These are phyloP conservation scores for Buxus sempervirens DNA, from an alignment of 164 flowering plant genomes.

Conservation along the genomic window DNA sequence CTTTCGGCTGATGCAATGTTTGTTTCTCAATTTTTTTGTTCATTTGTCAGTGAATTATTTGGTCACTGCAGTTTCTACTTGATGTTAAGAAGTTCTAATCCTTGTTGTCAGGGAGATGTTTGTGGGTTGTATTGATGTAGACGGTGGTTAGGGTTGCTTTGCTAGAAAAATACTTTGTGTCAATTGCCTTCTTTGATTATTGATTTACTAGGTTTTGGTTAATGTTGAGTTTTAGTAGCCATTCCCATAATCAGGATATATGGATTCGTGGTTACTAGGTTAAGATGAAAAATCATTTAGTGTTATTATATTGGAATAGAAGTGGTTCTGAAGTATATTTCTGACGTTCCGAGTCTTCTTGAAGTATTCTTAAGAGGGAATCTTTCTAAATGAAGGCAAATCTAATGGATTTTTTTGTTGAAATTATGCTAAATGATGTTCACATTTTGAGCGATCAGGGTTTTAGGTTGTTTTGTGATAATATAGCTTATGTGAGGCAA, in stretches of 20 bases:
- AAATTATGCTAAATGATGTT: neutral
- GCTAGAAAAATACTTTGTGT: neutral
- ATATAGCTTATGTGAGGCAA: neutral
- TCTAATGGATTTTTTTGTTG: neutral
- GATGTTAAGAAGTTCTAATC: neutral
- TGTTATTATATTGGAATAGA: neutral
- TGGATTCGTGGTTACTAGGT: neutral
- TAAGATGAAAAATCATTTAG: no score
- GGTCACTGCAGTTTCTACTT: neutral
- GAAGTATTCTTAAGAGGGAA: no score
- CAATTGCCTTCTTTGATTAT: neutral
- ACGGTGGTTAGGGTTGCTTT: neutral
- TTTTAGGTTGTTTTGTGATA: neutral
- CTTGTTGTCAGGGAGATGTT: neutral
- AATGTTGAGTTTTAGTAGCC: neutral
- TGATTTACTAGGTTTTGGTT: neutral
- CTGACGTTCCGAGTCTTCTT: neutral
- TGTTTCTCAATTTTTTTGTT: neutral
- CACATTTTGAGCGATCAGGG: neutral
- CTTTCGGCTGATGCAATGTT: neutral
- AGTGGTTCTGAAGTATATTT: neutral
- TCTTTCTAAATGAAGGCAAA: no score
- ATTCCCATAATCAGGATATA: neutral
- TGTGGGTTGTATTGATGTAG: neutral
- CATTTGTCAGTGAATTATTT: neutral